Evolutionary conservation across 192 early-diverging fungal species (phyloP), one percentile per base, ranked within the genome.

Genomic region (Mortierella antarctica): DNA sequence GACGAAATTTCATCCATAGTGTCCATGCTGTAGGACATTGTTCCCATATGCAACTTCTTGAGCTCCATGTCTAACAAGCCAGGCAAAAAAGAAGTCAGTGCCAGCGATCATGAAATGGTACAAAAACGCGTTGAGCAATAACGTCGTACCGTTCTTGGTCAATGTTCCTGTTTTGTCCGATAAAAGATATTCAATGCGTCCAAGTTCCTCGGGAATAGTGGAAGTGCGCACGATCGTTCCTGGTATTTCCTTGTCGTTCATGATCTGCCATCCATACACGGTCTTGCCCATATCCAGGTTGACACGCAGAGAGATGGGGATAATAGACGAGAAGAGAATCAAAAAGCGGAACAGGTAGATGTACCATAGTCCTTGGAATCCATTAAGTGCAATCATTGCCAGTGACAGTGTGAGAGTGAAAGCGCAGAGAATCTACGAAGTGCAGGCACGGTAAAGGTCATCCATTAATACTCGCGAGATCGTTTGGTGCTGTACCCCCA

Each of bases 221-320:
- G 93, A 95, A 12, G 95, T 98, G 42, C 97, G 89, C 23, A 97
- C 96, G 48, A 98, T 92, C 6, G 97, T 95, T 20, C 88, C 93
- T 0, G 88, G 84, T 31, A 99, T 99, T 69, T 92, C 92, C 2
- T 70, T 45, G 78, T 99, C 97, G 39, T 90, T 88, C 89, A 94
- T 93, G n/a, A 97, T 99, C 56, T 91, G 92, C 85, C 88, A 83
- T 48, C 89, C 93, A 82, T 97, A 97, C n/a, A 96, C 92, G 1
- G 93, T 93, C 86, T 99, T 99, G 44, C 96, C 96, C 95, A 97
- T 96, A 70, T 98, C 97, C 62, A 98, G 83, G 75, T 97, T 98
- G 10, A 98, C 97, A 56, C 96, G 92, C 57, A 98, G 82, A 80
- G 89, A 93, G 83, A 98, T 97, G 0, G 97, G 97, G 56, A 98